A percentile compares a stretch with the other conserved stretches of the same genome.
These are phyloP conservation scores for Cryptococcus depauperatus DNA, from an alignment of 1,284 basidiomycete species.

Conservation along the genomic window DNA sequence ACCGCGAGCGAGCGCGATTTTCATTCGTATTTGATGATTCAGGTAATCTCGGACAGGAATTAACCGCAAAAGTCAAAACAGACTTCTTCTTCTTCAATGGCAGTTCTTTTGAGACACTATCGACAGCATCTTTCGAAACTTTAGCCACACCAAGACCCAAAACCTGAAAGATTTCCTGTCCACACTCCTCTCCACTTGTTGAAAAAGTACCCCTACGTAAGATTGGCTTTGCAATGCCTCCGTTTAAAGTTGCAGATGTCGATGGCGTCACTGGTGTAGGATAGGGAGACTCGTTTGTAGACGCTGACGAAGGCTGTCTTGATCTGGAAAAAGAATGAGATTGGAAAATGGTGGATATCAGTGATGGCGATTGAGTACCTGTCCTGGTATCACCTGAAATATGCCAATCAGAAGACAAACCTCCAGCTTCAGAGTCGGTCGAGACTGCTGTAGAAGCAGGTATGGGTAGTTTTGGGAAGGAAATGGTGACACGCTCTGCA, in stretches of 20 bases:
- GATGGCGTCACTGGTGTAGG: slow-evolving; percentile 4
- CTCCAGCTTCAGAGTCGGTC: slow-evolving; percentile 11
- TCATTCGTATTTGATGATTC: background rate
- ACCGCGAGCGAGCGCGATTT: too few species aligned
- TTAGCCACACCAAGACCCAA: slow-evolving; percentile 10
- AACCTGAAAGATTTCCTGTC: slow-evolving; percentile 4
- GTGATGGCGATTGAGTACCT: slow-evolving; percentile 9
- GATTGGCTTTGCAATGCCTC: slow-evolving; percentile 6
- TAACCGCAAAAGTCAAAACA: slow-evolving; percentile 12
- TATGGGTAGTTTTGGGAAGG: slow-evolving; percentile 10
- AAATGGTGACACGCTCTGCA: slow-evolving; percentile 5
- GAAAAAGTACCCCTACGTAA: slow-evolving; percentile 11
- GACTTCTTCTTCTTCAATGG: slow-evolving; percentile 11
- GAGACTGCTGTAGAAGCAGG: slow-evolving; percentile 8
- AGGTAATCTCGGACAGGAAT: slow-evolving; percentile 2
- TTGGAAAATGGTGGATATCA: slow-evolving; percentile 11
- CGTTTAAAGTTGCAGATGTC: background rate
- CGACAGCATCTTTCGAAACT: background rate
- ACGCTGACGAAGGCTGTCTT: slow-evolving; percentile 1
- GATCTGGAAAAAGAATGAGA: slow-evolving; percentile 6
- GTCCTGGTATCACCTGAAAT: background rate
- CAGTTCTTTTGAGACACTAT: background rate
- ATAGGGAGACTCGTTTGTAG: background rate
- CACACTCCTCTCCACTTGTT: slow-evolving; percentile 12
- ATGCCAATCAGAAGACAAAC: slow-evolving; percentile 11